A percentile compares a stretch with the other conserved stretches of the same genome.
Evolutionary conservation across 306 rosid genomes (phyloP).

Genomic region (Malus asiatica): DNA sequence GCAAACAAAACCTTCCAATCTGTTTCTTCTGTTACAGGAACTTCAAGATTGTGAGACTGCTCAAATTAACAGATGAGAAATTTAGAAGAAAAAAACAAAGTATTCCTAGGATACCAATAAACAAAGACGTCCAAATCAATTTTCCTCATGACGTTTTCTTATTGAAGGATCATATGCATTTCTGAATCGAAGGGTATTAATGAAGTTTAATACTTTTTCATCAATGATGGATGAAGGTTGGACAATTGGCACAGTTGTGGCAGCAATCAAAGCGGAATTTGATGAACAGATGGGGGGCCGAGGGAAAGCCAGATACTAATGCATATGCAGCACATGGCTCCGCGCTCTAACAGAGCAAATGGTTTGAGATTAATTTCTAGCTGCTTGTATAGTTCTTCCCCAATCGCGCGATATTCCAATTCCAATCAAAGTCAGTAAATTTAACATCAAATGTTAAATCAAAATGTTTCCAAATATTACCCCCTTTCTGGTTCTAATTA

Average conservation of each 20-base stretch:
- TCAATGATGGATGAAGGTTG: neutral
- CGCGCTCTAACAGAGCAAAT: neutral
- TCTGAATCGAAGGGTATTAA: neutral
- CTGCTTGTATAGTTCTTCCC: neutral
- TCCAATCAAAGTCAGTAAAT: neutral
- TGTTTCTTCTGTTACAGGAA: no score
- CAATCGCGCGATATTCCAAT: neutral
- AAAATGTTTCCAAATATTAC: neutral
- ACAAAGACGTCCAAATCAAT: neutral
- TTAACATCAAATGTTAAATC: neutral
- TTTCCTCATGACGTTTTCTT: neutral
- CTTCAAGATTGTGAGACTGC: no score
- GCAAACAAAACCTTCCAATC: neutral
- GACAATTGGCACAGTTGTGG: neutral
- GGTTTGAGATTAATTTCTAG: neutral
- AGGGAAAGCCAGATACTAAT: neutral
- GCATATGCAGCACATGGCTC: neutral
- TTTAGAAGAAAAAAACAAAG: neutral
- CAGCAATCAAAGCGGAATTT: neutral
- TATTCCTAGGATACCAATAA: neutral
- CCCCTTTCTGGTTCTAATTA: neutral
- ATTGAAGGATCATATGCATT: no score
- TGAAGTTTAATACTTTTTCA: neutral
- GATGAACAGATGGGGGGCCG: neutral
- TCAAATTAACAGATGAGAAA: neutral